A percentile compares a stretch with the other conserved stretches of the same genome.
Evolutionary conservation across 805 yeast genomes (phyloP).

Genomic region (Brettanomyces sp.): DNA sequence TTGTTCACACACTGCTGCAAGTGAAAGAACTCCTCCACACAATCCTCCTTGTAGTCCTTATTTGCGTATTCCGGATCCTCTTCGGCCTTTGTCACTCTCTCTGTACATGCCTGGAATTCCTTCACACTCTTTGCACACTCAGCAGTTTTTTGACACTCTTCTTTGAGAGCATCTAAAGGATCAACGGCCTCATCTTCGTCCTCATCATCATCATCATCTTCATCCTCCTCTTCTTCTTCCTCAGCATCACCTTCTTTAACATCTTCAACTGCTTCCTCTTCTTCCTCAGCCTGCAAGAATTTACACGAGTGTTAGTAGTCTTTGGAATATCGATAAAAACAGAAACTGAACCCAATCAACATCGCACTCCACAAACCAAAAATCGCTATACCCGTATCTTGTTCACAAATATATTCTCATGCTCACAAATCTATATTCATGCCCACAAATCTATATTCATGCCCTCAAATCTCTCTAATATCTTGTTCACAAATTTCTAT

Average conservation of each 20-base stretch:
- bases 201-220: slow-evolving; percentile 31
- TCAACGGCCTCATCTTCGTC: slow-evolving; percentile 57
- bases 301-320: slow-evolving; percentile 3
- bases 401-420: no score
- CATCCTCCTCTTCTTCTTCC: slow-evolving; percentile 27
- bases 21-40: slow-evolving; percentile 97
- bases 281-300: slow-evolving; percentile 23
- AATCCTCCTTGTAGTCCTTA: slow-evolving; percentile 83
- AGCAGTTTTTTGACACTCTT: slow-evolving; percentile 58
- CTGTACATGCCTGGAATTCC: slow-evolving; percentile 91
- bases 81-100: slow-evolving; percentile 82
- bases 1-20: slow-evolving; percentile 88
- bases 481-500: no score
- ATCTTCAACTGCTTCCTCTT: slow-evolving; percentile 16
- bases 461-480: no score
- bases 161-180: slow-evolving; percentile 54
- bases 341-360: no score
- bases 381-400: no score
- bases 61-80: slow-evolving; percentile 80
- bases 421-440: no score
- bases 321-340: no score
- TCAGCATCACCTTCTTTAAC: slow-evolving; percentile 56
- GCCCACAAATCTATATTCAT: no score
- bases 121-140: slow-evolving; percentile 69
- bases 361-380: no score